Evolutionary conservation across 352 stramenopile species (phyloP).

Genomic region (Elongisporangium anandrum): DNA sequence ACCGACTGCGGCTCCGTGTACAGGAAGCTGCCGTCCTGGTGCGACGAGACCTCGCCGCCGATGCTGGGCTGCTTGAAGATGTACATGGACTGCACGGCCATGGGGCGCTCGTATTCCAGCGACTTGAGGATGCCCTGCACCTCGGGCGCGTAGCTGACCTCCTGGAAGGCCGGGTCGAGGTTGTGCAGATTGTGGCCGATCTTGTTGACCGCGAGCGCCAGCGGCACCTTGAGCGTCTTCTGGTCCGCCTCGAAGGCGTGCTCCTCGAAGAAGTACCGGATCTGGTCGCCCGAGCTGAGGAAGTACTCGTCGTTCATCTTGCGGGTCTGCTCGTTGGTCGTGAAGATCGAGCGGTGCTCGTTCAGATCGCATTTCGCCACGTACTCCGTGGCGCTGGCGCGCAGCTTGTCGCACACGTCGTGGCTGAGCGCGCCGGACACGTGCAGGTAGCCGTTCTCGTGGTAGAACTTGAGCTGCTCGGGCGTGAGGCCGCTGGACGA

Average conservation of each 20-base stretch:
- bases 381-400: conserved; percentile 41
- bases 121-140: conserved; percentile 74
- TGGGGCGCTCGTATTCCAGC: conserved; percentile 85
- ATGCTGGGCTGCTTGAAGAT: conserved; percentile 96
- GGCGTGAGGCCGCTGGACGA: conserved; percentile 30
- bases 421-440: conserved; percentile 33
- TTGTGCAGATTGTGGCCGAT: conserved; percentile 95
- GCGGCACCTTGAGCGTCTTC: conserved; percentile 65
- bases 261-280: conserved; percentile 95
- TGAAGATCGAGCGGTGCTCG: conserved; percentile 76
- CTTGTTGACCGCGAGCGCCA: conserved; percentile 91
- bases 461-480: conserved; percentile 57
- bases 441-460: conserved; percentile 65
- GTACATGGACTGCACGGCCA: conserved; percentile 95
- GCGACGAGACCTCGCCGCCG: conserved; percentile 91
- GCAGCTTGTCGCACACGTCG: conserved; percentile 49
- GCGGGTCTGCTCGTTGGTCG: conserved; percentile 75
- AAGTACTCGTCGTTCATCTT: conserved; percentile 92
- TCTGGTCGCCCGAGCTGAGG: conserved; percentile 86
- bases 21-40: conserved; percentile 97
- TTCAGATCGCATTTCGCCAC: conserved; percentile 58
- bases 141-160: conserved; percentile 76
- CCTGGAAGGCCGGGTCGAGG: conserved; percentile 77
- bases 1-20: conserved; percentile 95
- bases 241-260: conserved; percentile 53